Evolutionary conservation across 2,329 filamentous ascomycete genomes (phyloP).

Genomic region (Trichophyton rubrum): DNA sequence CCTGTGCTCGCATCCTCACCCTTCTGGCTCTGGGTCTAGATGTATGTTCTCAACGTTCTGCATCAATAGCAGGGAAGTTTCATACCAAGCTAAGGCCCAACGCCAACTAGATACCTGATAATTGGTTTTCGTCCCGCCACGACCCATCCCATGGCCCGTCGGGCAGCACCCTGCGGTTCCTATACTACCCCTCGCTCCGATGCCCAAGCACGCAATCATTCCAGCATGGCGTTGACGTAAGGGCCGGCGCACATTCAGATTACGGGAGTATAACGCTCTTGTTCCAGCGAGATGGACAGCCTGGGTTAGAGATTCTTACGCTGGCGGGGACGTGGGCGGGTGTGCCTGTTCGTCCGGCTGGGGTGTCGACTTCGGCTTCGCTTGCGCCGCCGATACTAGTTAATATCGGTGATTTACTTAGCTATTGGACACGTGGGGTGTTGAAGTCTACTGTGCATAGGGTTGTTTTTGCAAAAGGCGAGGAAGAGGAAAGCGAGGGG

Average conservation of each 20-base stretch:
- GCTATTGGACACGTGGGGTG: conserved; percentile 83
- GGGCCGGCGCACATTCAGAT: conserved; percentile 85
- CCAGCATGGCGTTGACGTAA: conserved; percentile 50
- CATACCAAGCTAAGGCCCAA: neutral
- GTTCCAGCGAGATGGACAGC: conserved; percentile 74
- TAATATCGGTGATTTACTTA: conserved; percentile 59
- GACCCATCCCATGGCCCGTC: conserved; percentile 38
- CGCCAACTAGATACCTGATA: conserved; percentile 28
- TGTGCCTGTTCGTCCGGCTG: conserved; percentile 51
- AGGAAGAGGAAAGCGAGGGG: conserved; percentile 22
- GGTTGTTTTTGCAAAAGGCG: conserved; percentile 55
- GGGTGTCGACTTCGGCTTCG: conserved; percentile 25
- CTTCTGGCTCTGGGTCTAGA: conserved; percentile 68
- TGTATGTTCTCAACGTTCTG: conserved; percentile 27
- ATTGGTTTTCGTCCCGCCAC: conserved; percentile 53
- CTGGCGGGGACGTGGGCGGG: conserved; percentile 47
- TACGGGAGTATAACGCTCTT: conserved; percentile 60
- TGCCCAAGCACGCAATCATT: conserved; percentile 34
- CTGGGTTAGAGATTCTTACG: conserved; percentile 71
- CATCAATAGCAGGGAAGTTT: neutral
- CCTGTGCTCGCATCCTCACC: conserved; percentile 60
- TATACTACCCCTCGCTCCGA: conserved; percentile 55
- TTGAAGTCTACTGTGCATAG: conserved; percentile 80
- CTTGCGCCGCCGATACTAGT: conserved; percentile 56
- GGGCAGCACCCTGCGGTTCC: conserved; percentile 53